Conservation (phyloP, 2,329 filamentous ascomycete species). For the Nigrospora osmanthi region DNA sequence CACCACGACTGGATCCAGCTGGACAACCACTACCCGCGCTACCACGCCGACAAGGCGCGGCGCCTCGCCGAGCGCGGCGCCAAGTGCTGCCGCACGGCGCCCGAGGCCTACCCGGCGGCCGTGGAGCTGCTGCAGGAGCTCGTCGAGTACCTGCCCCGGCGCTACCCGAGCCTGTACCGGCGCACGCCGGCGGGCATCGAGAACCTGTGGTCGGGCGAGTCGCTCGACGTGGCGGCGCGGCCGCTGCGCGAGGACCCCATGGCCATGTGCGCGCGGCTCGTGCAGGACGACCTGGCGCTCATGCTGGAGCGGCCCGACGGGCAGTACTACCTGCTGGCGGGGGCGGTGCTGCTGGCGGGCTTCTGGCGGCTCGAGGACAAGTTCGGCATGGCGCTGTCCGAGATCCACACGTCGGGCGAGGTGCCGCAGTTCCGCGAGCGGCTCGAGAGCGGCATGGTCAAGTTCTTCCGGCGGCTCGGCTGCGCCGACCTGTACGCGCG, state of each 20-base stretch:
- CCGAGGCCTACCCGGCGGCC: conserved; percentile 63
- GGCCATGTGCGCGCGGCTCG: conserved; percentile 61
- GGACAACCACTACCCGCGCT: conserved; percentile 70
- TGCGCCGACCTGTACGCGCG: conserved; percentile 56
- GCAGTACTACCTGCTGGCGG: conserved; percentile 74
- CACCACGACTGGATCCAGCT: conserved; percentile 78
- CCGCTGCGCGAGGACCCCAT: conserved; percentile 72
- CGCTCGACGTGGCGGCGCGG: conserved; percentile 57
- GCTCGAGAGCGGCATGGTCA: conserved; percentile 26
- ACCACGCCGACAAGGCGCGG: conserved; percentile 61
- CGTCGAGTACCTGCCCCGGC: conserved; percentile 59
- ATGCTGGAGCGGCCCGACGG: conserved; percentile 74
- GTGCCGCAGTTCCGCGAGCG: conserved; percentile 39
- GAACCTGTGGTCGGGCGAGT: conserved; percentile 65
- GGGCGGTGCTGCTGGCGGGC: conserved; percentile 66
- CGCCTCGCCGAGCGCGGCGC: conserved; percentile 59
- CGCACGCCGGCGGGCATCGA: conserved; percentile 57
- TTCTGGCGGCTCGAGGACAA: conserved; percentile 84
- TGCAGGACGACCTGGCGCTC: conserved; percentile 77
- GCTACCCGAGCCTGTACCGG: conserved; percentile 66
- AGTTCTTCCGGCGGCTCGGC: conserved; percentile 65
- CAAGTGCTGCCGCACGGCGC: conserved; percentile 62
- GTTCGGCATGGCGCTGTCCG: conserved; percentile 67
- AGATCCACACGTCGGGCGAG: conserved; percentile 72
- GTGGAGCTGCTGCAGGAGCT: conserved; percentile 72